Base-by-base conservation (phyloP, 306 rosid species). In the Hippophae rhamnoides region DNA sequence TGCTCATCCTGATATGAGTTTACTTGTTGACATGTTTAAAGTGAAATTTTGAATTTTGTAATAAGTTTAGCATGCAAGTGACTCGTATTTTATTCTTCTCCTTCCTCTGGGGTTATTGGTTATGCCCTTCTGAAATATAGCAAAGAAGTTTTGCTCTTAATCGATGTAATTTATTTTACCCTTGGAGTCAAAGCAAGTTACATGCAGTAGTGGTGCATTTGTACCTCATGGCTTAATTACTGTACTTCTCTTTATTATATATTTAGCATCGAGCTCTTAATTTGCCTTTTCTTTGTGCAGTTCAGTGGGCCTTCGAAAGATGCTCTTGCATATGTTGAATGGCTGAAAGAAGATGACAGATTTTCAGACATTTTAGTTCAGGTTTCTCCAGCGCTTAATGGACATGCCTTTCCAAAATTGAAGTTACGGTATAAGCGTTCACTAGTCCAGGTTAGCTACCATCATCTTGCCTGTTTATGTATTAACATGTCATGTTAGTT, bases 341-440 rank as follows among this genome's bases (percentile, higher is more conserved):
- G 96, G 98, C 61, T 92, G 65, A 87, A 80, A 69, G 79, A 72
- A 65, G 96, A 92, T 69, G 49, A 61, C 25, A 81, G 88, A 72
- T 92, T 92, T 81, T 83, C 89, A 13, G 71, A 77, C 64, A 77
- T 81, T 59, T 71, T 83, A 54, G 79, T 81, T 65, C 98, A 92
- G 81, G 77, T 78, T 63, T 83, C 93, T 74, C 85, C 83, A 50
- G 81, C 98, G 53, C 23, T 67, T 63, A 76, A 62, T 57, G 93
- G 89, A 14, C 98, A 92, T n/a, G 77, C 87, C 55, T 90, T 87
- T 75, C 98, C 98, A 3, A 74, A 74, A 67, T 78, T 90, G 82
- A 87, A 76, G 83, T 77, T 92, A 79, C 95, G 89, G 18, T 92
- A 87, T 63, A 92, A 83, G 89, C 88, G 93, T 55, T 85, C 98